These are phyloP conservation scores for Xylariaceae sp. DNA, from an alignment of 2,329 filamentous ascomycete species.

Conservation along the genomic window DNA sequence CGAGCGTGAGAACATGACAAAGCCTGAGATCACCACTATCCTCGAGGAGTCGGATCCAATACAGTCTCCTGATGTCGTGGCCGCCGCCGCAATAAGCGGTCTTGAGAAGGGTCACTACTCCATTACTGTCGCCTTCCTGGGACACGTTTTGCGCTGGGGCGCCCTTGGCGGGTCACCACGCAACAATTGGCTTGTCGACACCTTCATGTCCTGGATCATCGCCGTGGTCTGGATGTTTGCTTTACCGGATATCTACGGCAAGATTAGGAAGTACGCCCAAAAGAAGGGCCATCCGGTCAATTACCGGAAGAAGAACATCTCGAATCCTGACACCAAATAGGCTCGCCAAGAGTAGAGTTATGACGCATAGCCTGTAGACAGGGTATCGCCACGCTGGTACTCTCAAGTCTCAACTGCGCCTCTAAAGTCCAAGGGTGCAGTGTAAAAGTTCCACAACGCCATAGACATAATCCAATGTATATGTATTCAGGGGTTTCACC, in stretches of 20 bases:
- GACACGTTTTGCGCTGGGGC: constrained; percentile 64
- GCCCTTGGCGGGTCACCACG: constrained; percentile 52
- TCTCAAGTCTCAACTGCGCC: too few relatives aligned
- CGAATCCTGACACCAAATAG: too few relatives aligned
- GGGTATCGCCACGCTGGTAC: too few relatives aligned
- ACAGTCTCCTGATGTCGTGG: constrained; percentile 75
- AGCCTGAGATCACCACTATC: constrained; percentile 74
- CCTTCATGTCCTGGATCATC: constrained; percentile 50
- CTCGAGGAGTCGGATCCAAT: constrained; percentile 83
- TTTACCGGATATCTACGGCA: constrained; percentile 51
- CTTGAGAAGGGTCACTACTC: constrained; percentile 78
- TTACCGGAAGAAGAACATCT: too few relatives aligned
- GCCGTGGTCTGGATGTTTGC: constrained; percentile 57
- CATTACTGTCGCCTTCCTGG: constrained; percentile 71
- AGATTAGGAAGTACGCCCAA: too few relatives aligned
- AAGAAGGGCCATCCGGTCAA: too few relatives aligned
- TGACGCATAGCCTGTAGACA: too few relatives aligned
- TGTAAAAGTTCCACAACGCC: too few relatives aligned
- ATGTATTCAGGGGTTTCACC: too few relatives aligned
- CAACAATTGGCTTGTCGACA: constrained; percentile 59
- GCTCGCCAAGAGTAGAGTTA: too few relatives aligned
- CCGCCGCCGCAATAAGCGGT: constrained; percentile 62
- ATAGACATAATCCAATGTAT: too few relatives aligned
- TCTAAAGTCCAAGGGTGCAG: too few relatives aligned
- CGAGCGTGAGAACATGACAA: constrained; percentile 69